Percentiles rank a stretch among this genome's conserved stretches.
Evolutionary conservation across 2,329 filamentous ascomycete species (phyloP).

Genomic region (Fusarium agapanthi): DNA sequence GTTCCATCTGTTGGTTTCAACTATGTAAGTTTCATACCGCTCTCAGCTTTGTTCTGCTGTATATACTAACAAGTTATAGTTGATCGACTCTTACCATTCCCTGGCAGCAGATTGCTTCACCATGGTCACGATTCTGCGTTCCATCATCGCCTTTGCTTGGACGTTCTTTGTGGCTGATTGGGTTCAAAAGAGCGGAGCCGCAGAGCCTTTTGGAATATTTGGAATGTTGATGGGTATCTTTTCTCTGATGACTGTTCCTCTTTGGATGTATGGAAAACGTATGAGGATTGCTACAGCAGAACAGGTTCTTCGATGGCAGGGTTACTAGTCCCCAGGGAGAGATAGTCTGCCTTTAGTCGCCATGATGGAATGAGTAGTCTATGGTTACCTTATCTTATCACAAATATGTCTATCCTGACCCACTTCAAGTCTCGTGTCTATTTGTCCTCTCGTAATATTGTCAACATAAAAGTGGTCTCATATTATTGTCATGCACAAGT

Average conservation of each 20-base stretch:
- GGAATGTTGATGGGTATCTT: conserved; percentile 45
- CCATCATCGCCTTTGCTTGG: conserved; percentile 62
- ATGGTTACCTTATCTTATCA: not conserved
- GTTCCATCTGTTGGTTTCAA: conserved; percentile 51
- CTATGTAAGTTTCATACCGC: conserved; percentile 44
- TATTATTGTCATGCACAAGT: not conserved
- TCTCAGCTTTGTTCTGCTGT: fast-evolving
- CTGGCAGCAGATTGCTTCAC: conserved; percentile 63
- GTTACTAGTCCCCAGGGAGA: not conserved
- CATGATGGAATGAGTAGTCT: not conserved
- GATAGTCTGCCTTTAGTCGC: not conserved
- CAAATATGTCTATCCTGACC: not conserved
- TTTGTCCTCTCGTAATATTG: not conserved
- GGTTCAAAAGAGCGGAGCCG: conserved; percentile 53
- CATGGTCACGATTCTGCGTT: conserved; percentile 58
- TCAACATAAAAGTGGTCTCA: not conserved
- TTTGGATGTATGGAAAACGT: conserved; percentile 49
- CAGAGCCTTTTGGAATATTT: conserved; percentile 59
- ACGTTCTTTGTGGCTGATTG: conserved; percentile 62
- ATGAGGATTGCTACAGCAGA: conserved; percentile 47
- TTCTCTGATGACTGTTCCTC: conserved; percentile 47
- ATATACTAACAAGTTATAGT: conserved; percentile 34
- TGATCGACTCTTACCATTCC: conserved; percentile 60
- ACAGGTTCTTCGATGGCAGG: conserved; percentile 13
- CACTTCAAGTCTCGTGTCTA: not conserved